Evolutionary conservation across 305 asterid genomes (phyloP), one percentile per base, ranked within the genome.

Genomic region (Rubia balearica): DNA sequence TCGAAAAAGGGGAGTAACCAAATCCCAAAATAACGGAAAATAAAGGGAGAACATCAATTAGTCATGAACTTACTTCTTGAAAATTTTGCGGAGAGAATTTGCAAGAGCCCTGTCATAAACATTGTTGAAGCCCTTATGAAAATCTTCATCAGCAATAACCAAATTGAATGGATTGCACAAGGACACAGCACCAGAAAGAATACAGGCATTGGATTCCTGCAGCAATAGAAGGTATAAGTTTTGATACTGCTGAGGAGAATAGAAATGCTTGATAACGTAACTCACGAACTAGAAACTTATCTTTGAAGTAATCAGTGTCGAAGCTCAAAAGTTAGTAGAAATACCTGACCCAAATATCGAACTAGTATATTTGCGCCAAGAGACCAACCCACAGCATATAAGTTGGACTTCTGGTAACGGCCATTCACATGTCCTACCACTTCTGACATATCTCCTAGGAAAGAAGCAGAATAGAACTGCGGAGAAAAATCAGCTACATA

Each of bases 401-500:
- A 60, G 70, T 91, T 91, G 62, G 98, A 95, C 33, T 73, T 77
- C 65, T 91, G 98, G 70, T 89, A 91, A 67, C 91, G 85, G 43
- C 27, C 76, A 46, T 85, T 78, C 64, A 93, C 91, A 78, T 84
- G 95, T 64, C 77, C 86, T 73, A 93, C 93, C 55, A 91, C 96
- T 84, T 88, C 90, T 63, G 88, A 75, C 51, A 93, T 87, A 82
- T 93, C 97, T 75, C 96, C 96, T 38, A 93, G 84, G 86, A 88
- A 93, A 56, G 97, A 94, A 82, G 95, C 96, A 73, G 98, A 93
- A 91, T 91, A 94, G 85, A 94, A 91, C 97, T 94, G 95, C 87
- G 85, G 71, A 74, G 55, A 73, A 67, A 55, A 80, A 78, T 69
- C 60, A 33, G 69, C 65, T 38, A 67, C 33, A 24, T 36, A 1